Evolutionary conservation across 805 yeast species (phyloP), one percentile per base, ranked within the genome.

Genomic region (Spencermartinsiella europaea): DNA sequence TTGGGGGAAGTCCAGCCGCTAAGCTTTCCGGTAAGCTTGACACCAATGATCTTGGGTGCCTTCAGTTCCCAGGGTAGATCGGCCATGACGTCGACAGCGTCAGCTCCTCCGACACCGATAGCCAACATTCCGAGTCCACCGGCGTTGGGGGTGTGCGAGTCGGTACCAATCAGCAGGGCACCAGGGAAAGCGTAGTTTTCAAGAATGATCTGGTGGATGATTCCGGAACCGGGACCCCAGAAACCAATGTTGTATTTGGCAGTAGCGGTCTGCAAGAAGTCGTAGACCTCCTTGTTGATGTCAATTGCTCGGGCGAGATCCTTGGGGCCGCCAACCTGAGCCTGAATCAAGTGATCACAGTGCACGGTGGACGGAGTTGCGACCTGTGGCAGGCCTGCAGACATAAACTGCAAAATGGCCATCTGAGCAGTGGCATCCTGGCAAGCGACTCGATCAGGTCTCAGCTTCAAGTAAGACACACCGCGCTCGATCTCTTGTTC

Each of bases 31-130:
- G 95, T 86, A 63, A 90, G 79, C 72, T 90, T 87, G 62, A 90
- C 95, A 74, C 98, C 98, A 60, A 91, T 70, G 61, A 88, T 79
- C 75, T 86, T 87, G 63, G 98, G 98, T 51, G 97, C 96, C 77
- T 90, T 90, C 65, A 90, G 80, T 74, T 90, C 98, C 97, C 97
- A 90, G 48, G 98, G 83, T 56, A 87, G 77, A 62, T 85, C 83
- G 51, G 96, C 86, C 81, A 91, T 80, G 50, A 88, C 97, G 68
- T 90, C 97, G 58, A 90, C 97, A 52, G 96, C 97, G 70, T 90
- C 98, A 57, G 98, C 98, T 78, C 97, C 98, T 77, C 97, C 98
- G 58, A 90, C 97, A 79, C 97, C 98, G 59, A 91, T 91, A 57
- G 97, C 96, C 63, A 90, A 80, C 73, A 87, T 95, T 74, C 97